Percentiles rank a stretch among this genome's conserved stretches.
These are phyloP conservation scores for Colletotrichum simmondsii DNA, from an alignment of 2,329 filamentous ascomycete species.

Conservation along the genomic window DNA sequence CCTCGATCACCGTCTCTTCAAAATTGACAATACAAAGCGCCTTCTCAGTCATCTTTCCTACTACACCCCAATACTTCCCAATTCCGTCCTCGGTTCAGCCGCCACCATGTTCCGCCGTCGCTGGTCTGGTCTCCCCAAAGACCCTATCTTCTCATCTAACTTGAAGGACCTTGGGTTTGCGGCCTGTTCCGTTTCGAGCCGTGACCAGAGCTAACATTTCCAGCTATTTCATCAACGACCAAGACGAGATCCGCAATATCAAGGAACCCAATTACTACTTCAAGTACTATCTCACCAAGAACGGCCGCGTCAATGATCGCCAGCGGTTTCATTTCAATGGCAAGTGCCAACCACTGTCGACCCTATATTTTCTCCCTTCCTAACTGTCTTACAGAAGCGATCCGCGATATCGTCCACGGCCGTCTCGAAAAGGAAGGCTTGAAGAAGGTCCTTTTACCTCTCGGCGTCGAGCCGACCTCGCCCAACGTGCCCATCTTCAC, in stretches of 20 bases:
- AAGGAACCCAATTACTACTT: slow-evolving; percentile 76
- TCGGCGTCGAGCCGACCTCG: slow-evolving; percentile 54
- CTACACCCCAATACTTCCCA: too few relatives aligned
- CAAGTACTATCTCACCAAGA: slow-evolving; percentile 78
- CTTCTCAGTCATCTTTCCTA: not conserved
- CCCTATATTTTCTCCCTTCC: too few relatives aligned
- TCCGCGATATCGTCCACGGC: slow-evolving; percentile 67
- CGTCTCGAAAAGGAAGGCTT: slow-evolving; percentile 74
- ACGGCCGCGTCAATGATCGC: slow-evolving; percentile 80
- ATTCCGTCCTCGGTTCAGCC: too few relatives aligned
- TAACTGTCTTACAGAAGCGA: slow-evolving; percentile 61
- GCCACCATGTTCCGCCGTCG: slow-evolving; percentile 82
- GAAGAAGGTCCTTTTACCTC: slow-evolving; percentile 69
- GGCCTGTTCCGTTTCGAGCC: not conserved
- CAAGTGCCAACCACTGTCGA: slow-evolving; percentile 48
- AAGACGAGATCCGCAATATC: slow-evolving; percentile 80
- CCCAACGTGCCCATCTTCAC: slow-evolving; percentile 77
- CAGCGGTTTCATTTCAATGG: slow-evolving; percentile 81
- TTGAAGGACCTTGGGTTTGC: slow-evolving; percentile 79
- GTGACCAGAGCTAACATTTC: not conserved
- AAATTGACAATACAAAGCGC: not conserved
- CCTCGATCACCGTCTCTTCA: not conserved
- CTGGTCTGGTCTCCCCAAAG: slow-evolving; percentile 75
- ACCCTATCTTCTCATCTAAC: slow-evolving; percentile 73
- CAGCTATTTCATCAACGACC: slow-evolving; percentile 82